Base-by-base conservation (phyloP, 495 filamentous ascomycete species). In the Neohortaea acidophila region DNA sequence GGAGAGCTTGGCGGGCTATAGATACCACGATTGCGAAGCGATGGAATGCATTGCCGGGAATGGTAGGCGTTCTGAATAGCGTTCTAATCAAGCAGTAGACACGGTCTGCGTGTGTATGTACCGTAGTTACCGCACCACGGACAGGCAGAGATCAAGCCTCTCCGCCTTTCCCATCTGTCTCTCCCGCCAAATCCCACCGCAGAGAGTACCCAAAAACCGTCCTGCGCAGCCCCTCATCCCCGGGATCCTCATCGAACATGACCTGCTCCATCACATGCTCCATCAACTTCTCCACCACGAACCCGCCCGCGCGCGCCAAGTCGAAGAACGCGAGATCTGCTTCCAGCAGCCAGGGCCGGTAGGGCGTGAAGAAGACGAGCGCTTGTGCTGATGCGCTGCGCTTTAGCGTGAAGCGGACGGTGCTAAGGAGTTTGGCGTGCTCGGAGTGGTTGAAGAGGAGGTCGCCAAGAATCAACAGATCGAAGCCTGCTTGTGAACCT, bases 291-390 rank as follows among this genome's bases (percentile, higher is more conserved):
- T 70, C 72, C 10, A 91, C 84, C 3, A 44, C 53, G 41, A 92
- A 81, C 0, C 84, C 84, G 28, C 52, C 60, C 38, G 70, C 64
- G 41, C 70, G 61, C 2, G 75, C 79, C 31, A 81, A 49, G 18
- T 83, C 76, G 51, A 96, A 93, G 61, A 96, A 94, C 4, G 64
- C 68, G 53, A 94, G 63, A 47, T 92, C 89, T 57, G 80, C 77
- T 38, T 81, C 69, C 44, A 79, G 62, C 47, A 94, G 59, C 86
- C 85, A 94, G 1, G 87, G 85, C 44, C 89, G 65, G 61, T 96
- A 91, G 1, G 81, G 83, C 0, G 84, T 91, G 57, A 96, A 96
- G 49, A 93, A 89, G 11, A 94, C 86, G 48, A 84, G 60, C 1
- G 84, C 86, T 30, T 63, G 67, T 13, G 78, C 68, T 11, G 63